A percentile compares a stretch with the other conserved stretches of the same genome.
phyloP scores from a whole-genome alignment of 2,329 filamentous ascomycete genomes.

The Cytospora paraplurivora region DNA sequence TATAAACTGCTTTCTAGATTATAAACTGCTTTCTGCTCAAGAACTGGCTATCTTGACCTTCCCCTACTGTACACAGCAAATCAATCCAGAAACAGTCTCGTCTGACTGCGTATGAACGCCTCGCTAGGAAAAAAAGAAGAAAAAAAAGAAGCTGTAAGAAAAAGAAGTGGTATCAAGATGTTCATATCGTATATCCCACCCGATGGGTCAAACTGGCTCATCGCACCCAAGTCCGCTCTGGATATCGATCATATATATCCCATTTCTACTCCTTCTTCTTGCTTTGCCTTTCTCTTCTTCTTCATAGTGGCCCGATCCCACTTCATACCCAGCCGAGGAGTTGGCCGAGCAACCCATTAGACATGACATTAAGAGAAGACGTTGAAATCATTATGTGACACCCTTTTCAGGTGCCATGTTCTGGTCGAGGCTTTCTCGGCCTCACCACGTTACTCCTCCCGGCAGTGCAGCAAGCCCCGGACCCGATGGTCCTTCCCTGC shows the following conservation, averaged over 20 bases:
- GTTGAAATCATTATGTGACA: not conserved
- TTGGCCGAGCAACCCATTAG: not conserved
- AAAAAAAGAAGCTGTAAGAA: slow-evolving; percentile 4
- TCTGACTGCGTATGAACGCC: slow-evolving; percentile 23
- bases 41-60: not conserved
- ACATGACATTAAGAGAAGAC: not conserved
- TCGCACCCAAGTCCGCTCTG: not conserved
- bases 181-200: slow-evolving; percentile 13
- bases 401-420: not conserved
- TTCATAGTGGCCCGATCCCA: not conserved
- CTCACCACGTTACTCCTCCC: slow-evolving; percentile 12
- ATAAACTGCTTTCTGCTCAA: not conserved
- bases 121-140: slow-evolving; percentile 27
- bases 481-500: slow-evolving; percentile 34
- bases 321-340: not conserved
- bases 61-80: slow-evolving; percentile 1
- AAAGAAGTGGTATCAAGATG: slow-evolving; percentile 25
- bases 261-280: not conserved
- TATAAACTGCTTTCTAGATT: not conserved
- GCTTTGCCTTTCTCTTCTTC: not conserved
- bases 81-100: slow-evolving; percentile 9
- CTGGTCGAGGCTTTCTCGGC: not conserved
- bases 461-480: slow-evolving; percentile 24
- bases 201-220: not conserved
- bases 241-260: not conserved